These are phyloP conservation scores for Pseudohalonectria lignicola DNA, from an alignment of 2,329 filamentous ascomycete genomes.

Conservation along the genomic window DNA sequence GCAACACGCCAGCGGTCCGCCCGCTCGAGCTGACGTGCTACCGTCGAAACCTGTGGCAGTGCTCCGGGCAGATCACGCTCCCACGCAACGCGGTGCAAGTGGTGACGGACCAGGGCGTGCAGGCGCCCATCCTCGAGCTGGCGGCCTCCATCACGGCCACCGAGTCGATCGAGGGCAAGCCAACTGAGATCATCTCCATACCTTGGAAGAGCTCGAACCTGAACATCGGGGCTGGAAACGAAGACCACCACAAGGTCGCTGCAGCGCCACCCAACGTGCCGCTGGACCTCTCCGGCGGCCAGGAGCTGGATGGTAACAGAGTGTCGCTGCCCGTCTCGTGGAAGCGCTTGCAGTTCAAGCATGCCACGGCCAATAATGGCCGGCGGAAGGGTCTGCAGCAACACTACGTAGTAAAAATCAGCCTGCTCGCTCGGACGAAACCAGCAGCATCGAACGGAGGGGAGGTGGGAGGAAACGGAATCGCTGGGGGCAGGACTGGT, in stretches of 20 bases:
- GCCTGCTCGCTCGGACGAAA: conserved; percentile 48
- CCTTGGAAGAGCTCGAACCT: conserved; percentile 76
- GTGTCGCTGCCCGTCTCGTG: conserved; percentile 78
- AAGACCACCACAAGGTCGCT: conserved; percentile 28
- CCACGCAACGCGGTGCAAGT: conserved; percentile 57
- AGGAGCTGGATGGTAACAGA: conserved; percentile 62
- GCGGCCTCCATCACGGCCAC: conserved; percentile 75
- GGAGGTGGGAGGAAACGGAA: not conserved
- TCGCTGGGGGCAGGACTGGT: too few species aligned
- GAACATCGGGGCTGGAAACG: conserved; percentile 3
- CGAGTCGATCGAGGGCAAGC: conserved; percentile 85
- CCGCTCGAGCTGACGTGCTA: conserved; percentile 88
- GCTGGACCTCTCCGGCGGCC: conserved; percentile 43
- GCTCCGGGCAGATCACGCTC: conserved; percentile 74
- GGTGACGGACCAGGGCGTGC: conserved; percentile 62
- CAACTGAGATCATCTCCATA: conserved; percentile 90
- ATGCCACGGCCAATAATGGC: conserved; percentile 93
- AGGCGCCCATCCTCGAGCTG: conserved; percentile 65
- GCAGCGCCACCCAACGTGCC: conserved; percentile 41
- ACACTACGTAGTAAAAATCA: conserved; percentile 84
- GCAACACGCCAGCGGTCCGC: conserved; percentile 27
- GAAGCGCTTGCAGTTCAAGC: conserved; percentile 92
- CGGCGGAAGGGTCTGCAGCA: conserved; percentile 89
- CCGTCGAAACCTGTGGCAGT: conserved; percentile 88
- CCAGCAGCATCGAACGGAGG: not conserved